Evolutionary conservation across 2,329 filamentous ascomycete species (phyloP).

Genomic region (Penicillium sp.): DNA sequence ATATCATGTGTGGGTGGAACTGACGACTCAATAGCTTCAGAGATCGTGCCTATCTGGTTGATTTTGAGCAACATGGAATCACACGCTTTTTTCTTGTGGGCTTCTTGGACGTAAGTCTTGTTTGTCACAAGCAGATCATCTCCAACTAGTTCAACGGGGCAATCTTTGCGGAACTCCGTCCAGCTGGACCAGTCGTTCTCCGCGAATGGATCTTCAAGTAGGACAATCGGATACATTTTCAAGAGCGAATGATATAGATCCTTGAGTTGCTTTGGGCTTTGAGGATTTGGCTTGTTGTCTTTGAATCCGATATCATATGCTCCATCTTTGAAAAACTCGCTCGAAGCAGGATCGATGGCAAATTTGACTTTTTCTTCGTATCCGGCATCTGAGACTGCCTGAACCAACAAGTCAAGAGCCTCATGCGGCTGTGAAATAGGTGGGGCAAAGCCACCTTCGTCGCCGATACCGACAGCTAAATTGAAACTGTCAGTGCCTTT

Average conservation of each 20-base stretch:
- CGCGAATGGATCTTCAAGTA: slow-evolving; percentile 45
- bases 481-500: neutral
- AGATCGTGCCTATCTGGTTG: slow-evolving; percentile 46
- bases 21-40: slow-evolving; percentile 41
- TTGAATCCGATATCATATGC: slow-evolving; percentile 43
- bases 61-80: slow-evolving; percentile 44
- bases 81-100: slow-evolving; percentile 40
- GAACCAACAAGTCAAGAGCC: slow-evolving; percentile 33
- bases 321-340: slow-evolving; percentile 37
- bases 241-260: slow-evolving; percentile 34
- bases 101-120: slow-evolving; percentile 33
- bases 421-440: slow-evolving; percentile 35
- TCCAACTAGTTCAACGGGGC: slow-evolving; percentile 39
- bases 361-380: slow-evolving; percentile 38
- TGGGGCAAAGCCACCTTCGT: slow-evolving; percentile 40
- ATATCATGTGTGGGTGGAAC: slow-evolving; percentile 8
- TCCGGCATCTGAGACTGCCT: slow-evolving; percentile 27
- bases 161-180: slow-evolving; percentile 35
- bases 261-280: slow-evolving; percentile 28
- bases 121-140: slow-evolving; percentile 45
- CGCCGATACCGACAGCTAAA: slow-evolving; percentile 30
- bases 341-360: slow-evolving; percentile 43
- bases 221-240: slow-evolving; percentile 38
- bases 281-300: slow-evolving; percentile 20
- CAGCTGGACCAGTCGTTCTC: slow-evolving; percentile 43